Base-by-base conservation (phyloP, 345 rosid species). In the Salix brachista region DNA sequence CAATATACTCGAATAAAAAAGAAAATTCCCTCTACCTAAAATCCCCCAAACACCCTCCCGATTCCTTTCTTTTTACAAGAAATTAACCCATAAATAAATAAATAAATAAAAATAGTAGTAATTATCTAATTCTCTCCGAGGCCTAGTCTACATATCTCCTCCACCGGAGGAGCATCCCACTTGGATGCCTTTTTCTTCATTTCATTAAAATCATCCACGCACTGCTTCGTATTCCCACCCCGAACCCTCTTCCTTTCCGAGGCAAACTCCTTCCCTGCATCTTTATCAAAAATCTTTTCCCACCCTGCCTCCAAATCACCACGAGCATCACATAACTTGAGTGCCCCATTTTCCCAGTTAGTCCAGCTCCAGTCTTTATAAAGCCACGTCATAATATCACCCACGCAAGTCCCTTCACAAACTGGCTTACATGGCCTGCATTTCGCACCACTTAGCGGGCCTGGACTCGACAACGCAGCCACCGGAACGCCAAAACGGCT, bases 381-480 rank as follows among this genome's bases (percentile, higher is more conserved):
- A 4, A 96, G 85, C 64, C 78, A 72, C 17, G n/a, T 23, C 99
- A 96, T 96, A 4, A 78, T 80, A 4, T 66, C 75, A 18, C 46
- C 91, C 71, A 88, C 94, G 76, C 98, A 95, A 19, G 75, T 52
- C 2, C 91, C 92, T 67, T 60, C 60, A 54, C 98, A 95, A 1
- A 79, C 86, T 2, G 90, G 81, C 71, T 62, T 84, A 72, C 97
- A 96, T 4, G 98, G 99, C 83, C 99, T 84, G 80, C 99, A 96
- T 67, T 96, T 93, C 30, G 97, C 94, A 28, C 99, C 99, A n/a
- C 93, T 96, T 66, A 96, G 75, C n/a, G 96, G 98, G 3, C 96
- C 96, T 0, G 54, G 82, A 66, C 99, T 96, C 25, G 94, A 89
- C 72, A 87, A 14, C 0, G 97, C 86, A 3, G 92, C 91, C 69